Conservation (phyloP, 2,329 filamentous ascomycete genomes). For the Phyllosticta citriasiana region DNA sequence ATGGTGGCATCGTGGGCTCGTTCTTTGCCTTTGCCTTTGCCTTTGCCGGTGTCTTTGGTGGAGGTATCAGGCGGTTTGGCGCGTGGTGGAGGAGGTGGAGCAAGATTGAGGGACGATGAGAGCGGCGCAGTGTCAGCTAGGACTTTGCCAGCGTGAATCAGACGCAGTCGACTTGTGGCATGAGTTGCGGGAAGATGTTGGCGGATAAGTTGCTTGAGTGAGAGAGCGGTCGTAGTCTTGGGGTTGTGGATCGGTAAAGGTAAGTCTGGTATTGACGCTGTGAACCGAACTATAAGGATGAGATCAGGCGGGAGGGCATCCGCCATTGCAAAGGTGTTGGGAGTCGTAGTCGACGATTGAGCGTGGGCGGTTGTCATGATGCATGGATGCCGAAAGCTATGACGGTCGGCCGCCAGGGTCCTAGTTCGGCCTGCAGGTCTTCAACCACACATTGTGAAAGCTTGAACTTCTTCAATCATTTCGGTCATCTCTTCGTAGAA, state of each 20-base stretch:
- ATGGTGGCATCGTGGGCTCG: slow-evolving; percentile 40
- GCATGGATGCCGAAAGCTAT: background rate
- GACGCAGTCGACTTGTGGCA: slow-evolving; percentile 62
- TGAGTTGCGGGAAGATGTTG: slow-evolving; percentile 52
- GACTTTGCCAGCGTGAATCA: slow-evolving; percentile 84
- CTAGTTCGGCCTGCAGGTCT: background rate
- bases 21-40: slow-evolving; percentile 57
- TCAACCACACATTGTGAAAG: no score
- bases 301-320: slow-evolving; percentile 11
- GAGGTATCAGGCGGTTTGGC: slow-evolving; percentile 20
- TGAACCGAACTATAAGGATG: slow-evolving; percentile 75
- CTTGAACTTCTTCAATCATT: no score
- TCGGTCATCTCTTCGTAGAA: no score
- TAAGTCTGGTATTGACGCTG: slow-evolving; percentile 72
- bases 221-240: slow-evolving; percentile 58
- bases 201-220: slow-evolving; percentile 76
- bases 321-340: background rate
- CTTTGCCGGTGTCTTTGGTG: slow-evolving; percentile 13
- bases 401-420: background rate
- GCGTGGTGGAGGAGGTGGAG: slow-evolving; percentile 43
- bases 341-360: background rate
- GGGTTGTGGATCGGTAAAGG: slow-evolving; percentile 65
- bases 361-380: background rate
- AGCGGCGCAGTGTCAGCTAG: slow-evolving; percentile 66
- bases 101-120: slow-evolving; percentile 54